phyloP scores from a whole-genome alignment of 148 eudicot genomes.

The Tetragonia tetragonoides region DNA sequence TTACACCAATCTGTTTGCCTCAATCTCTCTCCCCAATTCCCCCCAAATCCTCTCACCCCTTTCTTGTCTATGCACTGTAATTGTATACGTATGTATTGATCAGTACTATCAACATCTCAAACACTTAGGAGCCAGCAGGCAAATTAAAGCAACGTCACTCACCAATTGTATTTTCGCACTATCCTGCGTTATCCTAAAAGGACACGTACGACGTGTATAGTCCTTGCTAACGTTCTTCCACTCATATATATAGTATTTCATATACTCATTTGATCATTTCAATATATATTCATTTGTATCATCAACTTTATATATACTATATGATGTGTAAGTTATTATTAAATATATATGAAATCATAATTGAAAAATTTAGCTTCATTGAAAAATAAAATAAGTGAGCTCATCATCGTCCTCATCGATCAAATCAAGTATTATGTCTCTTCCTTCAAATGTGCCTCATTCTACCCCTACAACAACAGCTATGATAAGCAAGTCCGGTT shows the following conservation, averaged over 20 bases:
- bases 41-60: not conserved
- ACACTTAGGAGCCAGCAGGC: too few species aligned
- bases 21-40: not conserved
- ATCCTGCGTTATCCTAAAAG: too few species aligned
- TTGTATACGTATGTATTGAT: not conserved
- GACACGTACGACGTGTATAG: too few species aligned
- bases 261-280: too few species aligned
- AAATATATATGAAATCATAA: not conserved
- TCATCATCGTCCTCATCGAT: not conserved
- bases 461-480: not conserved
- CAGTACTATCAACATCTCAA: not conserved
- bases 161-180: too few species aligned
- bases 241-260: too few species aligned
- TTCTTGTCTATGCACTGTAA: not conserved
- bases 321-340: too few species aligned
- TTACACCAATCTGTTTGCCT: conserved; percentile 23
- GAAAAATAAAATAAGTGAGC: not conserved
- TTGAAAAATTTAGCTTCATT: not conserved
- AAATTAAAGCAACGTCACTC: too few species aligned
- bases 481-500: conserved; percentile 22
- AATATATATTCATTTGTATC: too few species aligned
- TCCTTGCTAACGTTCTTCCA: too few species aligned
- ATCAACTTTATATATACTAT: too few species aligned
- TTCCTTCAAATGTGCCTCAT: conserved; percentile 25
- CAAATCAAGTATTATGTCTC: conserved; percentile 12